Percentiles rank a stretch among this genome's conserved stretches.
Evolutionary conservation across 257 asterid genomes (phyloP).

Genomic region (Echites panduratus): DNA sequence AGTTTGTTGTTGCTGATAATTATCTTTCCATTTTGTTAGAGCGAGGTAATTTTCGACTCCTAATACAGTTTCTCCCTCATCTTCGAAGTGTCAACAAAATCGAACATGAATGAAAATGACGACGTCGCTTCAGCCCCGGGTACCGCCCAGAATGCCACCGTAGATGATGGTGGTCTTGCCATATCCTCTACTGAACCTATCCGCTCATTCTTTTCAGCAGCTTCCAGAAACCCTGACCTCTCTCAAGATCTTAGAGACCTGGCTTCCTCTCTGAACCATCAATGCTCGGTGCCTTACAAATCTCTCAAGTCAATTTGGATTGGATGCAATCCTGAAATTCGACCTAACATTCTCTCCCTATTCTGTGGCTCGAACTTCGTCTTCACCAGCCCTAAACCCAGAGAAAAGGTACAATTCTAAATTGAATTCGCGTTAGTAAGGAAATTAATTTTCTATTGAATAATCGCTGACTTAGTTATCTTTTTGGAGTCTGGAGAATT

Average conservation of each 20-base stretch:
- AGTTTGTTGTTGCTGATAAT: too few species aligned
- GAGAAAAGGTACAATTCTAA: constrained; percentile 52
- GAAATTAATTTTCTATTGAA: neutral
- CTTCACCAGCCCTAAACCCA: constrained; percentile 70
- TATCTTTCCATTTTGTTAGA: too few species aligned
- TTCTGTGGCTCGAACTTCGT: constrained; percentile 51
- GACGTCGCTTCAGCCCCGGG: constrained; percentile 22
- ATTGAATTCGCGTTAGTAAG: neutral
- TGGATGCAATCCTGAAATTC: constrained; percentile 30
- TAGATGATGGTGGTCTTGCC: constrained; percentile 33
- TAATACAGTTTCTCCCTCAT: neutral
- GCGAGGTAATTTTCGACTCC: too few species aligned
- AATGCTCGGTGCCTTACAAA: constrained; percentile 49
- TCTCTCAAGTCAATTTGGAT: constrained; percentile 65
- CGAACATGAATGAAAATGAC: constrained; percentile 9
- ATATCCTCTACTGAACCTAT: constrained; percentile 49
- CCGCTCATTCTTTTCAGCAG: constrained; percentile 46
- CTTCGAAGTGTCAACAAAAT: neutral
- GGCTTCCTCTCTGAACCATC: constrained; percentile 43
- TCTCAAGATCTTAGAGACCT: constrained; percentile 47
- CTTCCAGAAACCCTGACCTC: constrained; percentile 42
- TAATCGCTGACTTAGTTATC: neutral
- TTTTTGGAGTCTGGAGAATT: constrained; percentile 59
- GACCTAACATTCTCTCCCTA: constrained; percentile 43
- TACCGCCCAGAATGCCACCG: constrained; percentile 15